phyloP scores from a whole-genome alignment of 305 asterid species.

The Nicotiana rustica region DNA sequence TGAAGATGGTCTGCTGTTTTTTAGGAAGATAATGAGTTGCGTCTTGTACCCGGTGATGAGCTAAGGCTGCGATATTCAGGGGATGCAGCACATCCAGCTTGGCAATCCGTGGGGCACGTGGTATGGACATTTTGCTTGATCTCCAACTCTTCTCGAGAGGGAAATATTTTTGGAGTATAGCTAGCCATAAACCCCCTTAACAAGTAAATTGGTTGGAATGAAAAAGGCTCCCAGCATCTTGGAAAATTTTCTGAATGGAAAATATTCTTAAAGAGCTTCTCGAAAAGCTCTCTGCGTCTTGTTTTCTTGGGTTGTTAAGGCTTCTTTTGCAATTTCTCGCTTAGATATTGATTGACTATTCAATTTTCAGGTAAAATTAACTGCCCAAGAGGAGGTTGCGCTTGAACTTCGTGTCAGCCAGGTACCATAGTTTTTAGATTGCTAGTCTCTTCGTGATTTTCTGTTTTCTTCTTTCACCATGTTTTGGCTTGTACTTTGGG shows the following conservation, averaged over 20 bases:
- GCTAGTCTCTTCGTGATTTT: background rate
- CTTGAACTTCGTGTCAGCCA: constrained; percentile 99
- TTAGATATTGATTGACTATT: constrained; percentile 22
- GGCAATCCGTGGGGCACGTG: constrained; percentile 99
- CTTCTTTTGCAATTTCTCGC: background rate
- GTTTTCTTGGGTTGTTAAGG: background rate
- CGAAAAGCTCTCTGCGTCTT: background rate
- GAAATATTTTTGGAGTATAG: constrained; percentile 9
- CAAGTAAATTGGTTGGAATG: constrained; percentile 16
- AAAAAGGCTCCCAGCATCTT: background rate
- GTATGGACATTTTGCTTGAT: constrained; percentile 53
- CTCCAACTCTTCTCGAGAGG: background rate
- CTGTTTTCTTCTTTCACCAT: background rate
- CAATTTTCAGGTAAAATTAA: constrained; percentile 80
- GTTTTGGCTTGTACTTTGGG: constrained; percentile 19
- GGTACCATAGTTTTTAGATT: constrained; percentile 50
- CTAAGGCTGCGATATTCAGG: constrained; percentile 95
- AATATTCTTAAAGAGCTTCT: constrained; percentile 17
- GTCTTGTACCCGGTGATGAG: constrained; percentile 99
- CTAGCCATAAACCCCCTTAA: constrained; percentile 17
- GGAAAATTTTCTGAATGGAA: background rate
- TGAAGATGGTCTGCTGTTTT: constrained; percentile 44
- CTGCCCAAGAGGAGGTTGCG: constrained; percentile 99
- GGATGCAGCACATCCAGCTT: constrained; percentile 94
- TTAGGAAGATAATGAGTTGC: constrained; percentile 99